Percentiles rank a stretch among this genome's conserved stretches.
Conservation (phyloP, 148 eudicot genomes). For the Hydrangea macrophylla region DNA sequence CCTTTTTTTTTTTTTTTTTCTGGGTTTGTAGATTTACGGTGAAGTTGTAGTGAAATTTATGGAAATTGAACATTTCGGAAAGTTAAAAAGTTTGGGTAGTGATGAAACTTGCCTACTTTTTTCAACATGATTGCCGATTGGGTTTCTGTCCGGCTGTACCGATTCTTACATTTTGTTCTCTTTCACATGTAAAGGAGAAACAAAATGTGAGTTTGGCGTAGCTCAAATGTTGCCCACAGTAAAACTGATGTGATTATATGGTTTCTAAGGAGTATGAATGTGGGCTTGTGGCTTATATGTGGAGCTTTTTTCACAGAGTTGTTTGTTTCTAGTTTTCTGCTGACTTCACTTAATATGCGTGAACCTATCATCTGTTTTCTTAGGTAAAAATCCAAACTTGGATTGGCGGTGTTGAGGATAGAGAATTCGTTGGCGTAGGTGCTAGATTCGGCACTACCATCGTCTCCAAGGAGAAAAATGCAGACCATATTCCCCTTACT, state of each 20-base stretch:
- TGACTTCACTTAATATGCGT: neutral
- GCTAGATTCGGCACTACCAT: slow-evolving; percentile 77
- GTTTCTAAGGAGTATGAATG: slow-evolving; percentile 7
- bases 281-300: slow-evolving; percentile 4
- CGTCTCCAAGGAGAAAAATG: slow-evolving; percentile 75
- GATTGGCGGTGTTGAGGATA: slow-evolving; percentile 64
- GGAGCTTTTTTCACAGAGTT: neutral
- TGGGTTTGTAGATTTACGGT: neutral
- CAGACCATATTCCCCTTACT: slow-evolving; percentile 46
- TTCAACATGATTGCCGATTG: neutral
- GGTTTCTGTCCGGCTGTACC: too few relatives aligned
- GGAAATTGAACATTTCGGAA: neutral
- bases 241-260: neutral
- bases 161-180: slow-evolving; percentile 3
- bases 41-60: slow-evolving; percentile 1
- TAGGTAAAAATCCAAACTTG: slow-evolving; percentile 94
- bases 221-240: neutral
- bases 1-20: too few relatives aligned
- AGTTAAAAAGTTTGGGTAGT: neutral
- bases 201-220: neutral
- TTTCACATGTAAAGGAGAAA: neutral
- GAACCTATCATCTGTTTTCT: slow-evolving; percentile 7
- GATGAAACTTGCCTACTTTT: neutral
- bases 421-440: slow-evolving; percentile 81
- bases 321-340: neutral